Conservation (phyloP, 257 asterid species). For the Lithospermum erythrorhizon region DNA sequence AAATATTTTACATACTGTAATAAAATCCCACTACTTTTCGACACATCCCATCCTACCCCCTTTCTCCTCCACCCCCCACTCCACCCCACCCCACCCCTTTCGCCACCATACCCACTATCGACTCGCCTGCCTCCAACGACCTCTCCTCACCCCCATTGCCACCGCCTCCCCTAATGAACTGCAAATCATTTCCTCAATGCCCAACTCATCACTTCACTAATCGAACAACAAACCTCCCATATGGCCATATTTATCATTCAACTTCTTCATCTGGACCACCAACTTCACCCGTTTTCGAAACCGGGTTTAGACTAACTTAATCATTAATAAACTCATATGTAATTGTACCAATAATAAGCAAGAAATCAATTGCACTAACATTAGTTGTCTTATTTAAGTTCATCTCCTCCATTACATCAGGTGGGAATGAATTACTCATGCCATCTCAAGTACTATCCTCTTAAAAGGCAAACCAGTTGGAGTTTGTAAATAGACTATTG, state of each 20-base stretch:
- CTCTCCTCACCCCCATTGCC: slow-evolving; percentile 32
- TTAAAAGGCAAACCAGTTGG: slow-evolving; percentile 99
- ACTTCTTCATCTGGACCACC: slow-evolving; percentile 27
- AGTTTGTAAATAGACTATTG: slow-evolving; percentile 90
- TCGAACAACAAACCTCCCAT: slow-evolving; percentile 26
- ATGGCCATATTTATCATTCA: slow-evolving; percentile 18
- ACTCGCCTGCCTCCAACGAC: slow-evolving; percentile 14
- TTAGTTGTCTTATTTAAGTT: slow-evolving; percentile 45
- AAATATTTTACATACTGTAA: no score
- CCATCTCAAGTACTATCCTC: slow-evolving; percentile 51
- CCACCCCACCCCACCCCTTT: background rate
- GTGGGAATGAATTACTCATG: slow-evolving; percentile 36
- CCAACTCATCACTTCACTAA: slow-evolving; percentile 29
- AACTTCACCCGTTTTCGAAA: slow-evolving; percentile 11
- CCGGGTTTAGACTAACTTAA: slow-evolving; percentile 21
- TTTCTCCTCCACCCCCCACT: no score
- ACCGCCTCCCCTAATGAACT: slow-evolving; percentile 27
- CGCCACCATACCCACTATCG: slow-evolving; percentile 5
- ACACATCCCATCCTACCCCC: no score
- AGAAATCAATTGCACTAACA: slow-evolving; percentile 1
- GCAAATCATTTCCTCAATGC: slow-evolving; percentile 37
- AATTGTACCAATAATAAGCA: background rate
- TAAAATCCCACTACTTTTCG: no score
- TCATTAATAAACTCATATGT: slow-evolving; percentile 35
- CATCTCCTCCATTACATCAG: slow-evolving; percentile 48